A percentile compares a stretch with the other conserved stretches of the same genome.
Conservation (phyloP, 148 eudicot genomes). For the Camellia granthamiana region DNA sequence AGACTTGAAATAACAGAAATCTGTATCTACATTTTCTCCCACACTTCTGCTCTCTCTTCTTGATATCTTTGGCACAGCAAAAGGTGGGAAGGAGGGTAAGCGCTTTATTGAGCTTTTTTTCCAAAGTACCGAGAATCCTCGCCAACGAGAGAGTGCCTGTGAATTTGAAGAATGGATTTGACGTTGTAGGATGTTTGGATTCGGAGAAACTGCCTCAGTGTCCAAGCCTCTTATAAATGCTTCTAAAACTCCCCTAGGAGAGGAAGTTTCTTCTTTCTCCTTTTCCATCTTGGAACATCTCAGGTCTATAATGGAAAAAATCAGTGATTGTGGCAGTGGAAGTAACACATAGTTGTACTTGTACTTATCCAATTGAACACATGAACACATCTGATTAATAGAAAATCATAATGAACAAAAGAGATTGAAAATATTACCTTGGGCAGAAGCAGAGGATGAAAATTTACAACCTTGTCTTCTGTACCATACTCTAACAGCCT, state of each 20-base stretch:
- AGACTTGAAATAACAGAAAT: constrained; percentile 41
- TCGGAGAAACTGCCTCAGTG: constrained; percentile 29
- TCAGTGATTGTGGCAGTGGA: background rate
- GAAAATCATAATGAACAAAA: background rate
- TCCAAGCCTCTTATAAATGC: constrained; percentile 31
- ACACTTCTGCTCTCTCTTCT: constrained; percentile 37
- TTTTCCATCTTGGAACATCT: constrained; percentile 47
- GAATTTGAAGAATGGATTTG: constrained; percentile 23
- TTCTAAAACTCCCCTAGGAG: constrained; percentile 55
- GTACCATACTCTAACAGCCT: background rate
- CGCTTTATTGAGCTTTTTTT: constrained; percentile 46
- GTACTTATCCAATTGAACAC: background rate
- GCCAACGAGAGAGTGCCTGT: constrained; percentile 48
- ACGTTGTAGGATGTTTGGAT: constrained; percentile 7
- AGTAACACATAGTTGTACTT: background rate
- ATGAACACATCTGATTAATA: background rate
- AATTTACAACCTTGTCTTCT: constrained; percentile 10
- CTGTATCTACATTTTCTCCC: constrained; percentile 32
- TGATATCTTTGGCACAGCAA: constrained; percentile 37
- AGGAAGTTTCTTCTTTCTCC: constrained; percentile 37
- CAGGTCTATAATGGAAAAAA: constrained; percentile 39
- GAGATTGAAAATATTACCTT: constrained; percentile 39
- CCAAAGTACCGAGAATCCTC: constrained; percentile 48
- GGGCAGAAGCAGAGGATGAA: constrained; percentile 34
- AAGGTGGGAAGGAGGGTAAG: constrained; percentile 40